Evolutionary conservation across 2,329 filamentous ascomycete species (phyloP).

Genomic region (Coleophoma eucalyptorum): DNA sequence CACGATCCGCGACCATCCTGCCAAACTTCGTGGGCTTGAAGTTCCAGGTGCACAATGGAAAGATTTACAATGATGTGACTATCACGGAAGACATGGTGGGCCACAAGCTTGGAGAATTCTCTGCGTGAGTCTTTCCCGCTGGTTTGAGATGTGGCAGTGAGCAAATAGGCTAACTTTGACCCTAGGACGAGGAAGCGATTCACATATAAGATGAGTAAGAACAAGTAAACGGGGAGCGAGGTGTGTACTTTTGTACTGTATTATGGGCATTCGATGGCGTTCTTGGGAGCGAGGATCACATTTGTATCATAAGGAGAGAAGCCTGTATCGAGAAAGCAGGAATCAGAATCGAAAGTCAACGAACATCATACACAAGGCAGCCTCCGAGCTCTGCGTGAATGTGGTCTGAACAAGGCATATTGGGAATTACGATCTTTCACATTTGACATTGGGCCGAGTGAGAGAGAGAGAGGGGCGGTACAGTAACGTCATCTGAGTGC

Average conservation of each 20-base stretch:
- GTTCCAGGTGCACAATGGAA: constrained; percentile 72
- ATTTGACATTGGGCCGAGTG: too few species aligned
- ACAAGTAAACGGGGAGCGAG: constrained; percentile 35
- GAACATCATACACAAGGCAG: too few species aligned
- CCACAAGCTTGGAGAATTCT: constrained; percentile 71
- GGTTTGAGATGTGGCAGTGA: background rate
- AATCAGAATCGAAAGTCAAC: too few species aligned
- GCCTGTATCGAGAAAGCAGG: too few species aligned
- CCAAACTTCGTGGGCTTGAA: constrained; percentile 69
- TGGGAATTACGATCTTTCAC: too few species aligned
- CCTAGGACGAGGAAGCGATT: constrained; percentile 64
- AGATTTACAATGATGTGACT: constrained; percentile 62
- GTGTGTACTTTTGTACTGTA: background rate
- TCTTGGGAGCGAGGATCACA: constrained; percentile 5
- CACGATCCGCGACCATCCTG: constrained; percentile 67
- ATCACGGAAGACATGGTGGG: constrained; percentile 78
- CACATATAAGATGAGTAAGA: constrained; percentile 67
- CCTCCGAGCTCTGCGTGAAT: too few species aligned
- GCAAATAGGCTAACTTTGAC: constrained; percentile 4
- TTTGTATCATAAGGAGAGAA: background rate
- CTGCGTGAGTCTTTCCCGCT: constrained; percentile 45
- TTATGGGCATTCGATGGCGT: constrained; percentile 6
- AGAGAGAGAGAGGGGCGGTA: too few species aligned
- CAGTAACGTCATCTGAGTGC: too few species aligned
- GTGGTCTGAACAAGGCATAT: too few species aligned